phyloP scores from a whole-genome alignment of 345 rosid species.

The Pistacia vera region DNA sequence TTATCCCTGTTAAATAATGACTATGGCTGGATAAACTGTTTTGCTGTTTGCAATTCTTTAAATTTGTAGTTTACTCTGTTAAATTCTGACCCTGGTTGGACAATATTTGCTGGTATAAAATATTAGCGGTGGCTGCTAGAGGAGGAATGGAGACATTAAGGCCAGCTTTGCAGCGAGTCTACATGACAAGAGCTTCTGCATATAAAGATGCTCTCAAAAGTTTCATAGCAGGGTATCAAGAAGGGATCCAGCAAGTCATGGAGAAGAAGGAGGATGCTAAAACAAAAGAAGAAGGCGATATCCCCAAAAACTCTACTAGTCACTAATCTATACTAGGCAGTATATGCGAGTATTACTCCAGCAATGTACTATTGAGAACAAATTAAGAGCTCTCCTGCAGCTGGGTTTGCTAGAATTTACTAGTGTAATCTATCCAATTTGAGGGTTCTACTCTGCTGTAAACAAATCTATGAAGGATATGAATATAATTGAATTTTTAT shows the following conservation, averaged over 20 bases:
- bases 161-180: slow-evolving; percentile 86
- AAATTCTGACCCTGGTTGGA: background rate
- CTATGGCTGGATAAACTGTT: background rate
- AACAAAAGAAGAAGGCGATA: slow-evolving; percentile 29
- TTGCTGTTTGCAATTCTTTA: background rate
- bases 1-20: background rate
- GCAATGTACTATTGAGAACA: background rate
- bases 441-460: slow-evolving; percentile 18
- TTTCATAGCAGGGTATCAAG: slow-evolving; percentile 77
- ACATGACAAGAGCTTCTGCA: slow-evolving; percentile 87
- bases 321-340: background rate
- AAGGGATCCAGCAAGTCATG: slow-evolving; percentile 73
- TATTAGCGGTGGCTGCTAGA: slow-evolving; percentile 19
- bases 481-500: slow-evolving; percentile 10
- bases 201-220: slow-evolving; percentile 79
- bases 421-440: slow-evolving; percentile 12
- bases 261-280: slow-evolving; percentile 45
- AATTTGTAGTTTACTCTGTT: slow-evolving; percentile 9
- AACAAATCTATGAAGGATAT: slow-evolving; percentile 6
- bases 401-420: slow-evolving; percentile 12
- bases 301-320: slow-evolving; percentile 29
- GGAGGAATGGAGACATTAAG: slow-evolving; percentile 92
- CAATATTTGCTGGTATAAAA: slow-evolving; percentile 3
- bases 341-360: slow-evolving; percentile 9
- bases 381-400: background rate